phyloP scores from a whole-genome alignment of 495 filamentous ascomycete species.

The Apiosordaria backusii region DNA sequence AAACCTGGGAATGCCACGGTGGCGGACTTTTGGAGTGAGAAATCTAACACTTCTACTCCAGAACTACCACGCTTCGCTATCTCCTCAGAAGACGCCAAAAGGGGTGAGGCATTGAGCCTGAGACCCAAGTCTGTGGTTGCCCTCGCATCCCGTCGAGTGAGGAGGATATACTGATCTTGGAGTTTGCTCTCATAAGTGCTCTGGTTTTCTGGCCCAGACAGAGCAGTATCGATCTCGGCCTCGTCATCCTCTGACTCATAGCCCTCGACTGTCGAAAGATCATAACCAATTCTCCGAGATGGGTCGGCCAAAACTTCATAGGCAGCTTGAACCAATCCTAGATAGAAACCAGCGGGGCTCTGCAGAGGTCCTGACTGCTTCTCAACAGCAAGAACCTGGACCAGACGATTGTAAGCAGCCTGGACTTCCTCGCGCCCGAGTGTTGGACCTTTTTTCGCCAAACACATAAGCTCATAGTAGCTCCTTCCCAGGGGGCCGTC shows the following conservation, averaged over 20 bases:
- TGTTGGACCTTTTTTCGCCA: constrained; percentile 39
- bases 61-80: not conserved
- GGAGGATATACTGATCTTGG: constrained; percentile 22
- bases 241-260: constrained; percentile 4
- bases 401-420: constrained; percentile 50
- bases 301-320: constrained; percentile 55
- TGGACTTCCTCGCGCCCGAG: constrained; percentile 51
- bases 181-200: constrained; percentile 15
- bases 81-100: constrained; percentile 1
- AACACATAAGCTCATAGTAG: constrained; percentile 53
- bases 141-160: constrained; percentile 17
- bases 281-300: constrained; percentile 55
- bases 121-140: constrained; percentile 25
- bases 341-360: constrained; percentile 47
- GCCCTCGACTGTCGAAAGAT: constrained; percentile 39
- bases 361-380: constrained; percentile 50
- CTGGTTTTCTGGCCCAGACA: not conserved
- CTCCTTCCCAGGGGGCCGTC: constrained; percentile 29
- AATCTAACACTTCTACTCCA: constrained; percentile 20
- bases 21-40: constrained; percentile 37
- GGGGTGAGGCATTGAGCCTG: constrained; percentile 15
- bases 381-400: constrained; percentile 58
- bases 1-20: constrained; percentile 39
- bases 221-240: not conserved
- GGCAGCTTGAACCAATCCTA: constrained; percentile 48